Evolutionary conservation across 257 asterid genomes (phyloP).

Genomic region (Gynochthodes officinalis): DNA sequence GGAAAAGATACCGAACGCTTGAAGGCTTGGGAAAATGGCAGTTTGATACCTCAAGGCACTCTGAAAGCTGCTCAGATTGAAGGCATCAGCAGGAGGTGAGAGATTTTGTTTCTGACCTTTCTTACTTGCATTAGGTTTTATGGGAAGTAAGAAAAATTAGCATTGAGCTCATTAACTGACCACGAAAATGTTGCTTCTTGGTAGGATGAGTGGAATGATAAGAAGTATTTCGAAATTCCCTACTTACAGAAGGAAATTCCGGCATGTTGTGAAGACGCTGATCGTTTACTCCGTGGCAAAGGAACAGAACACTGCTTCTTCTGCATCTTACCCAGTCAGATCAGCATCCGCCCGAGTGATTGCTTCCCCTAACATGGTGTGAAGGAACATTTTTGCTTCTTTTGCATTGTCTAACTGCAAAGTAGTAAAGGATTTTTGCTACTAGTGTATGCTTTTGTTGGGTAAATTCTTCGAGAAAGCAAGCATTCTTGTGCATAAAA

Average conservation of each 20-base stretch:
- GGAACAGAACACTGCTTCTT: constrained; percentile 35
- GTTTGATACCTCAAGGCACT: constrained; percentile 52
- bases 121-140: neutral
- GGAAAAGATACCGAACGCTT: constrained; percentile 55
- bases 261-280: constrained; percentile 72
- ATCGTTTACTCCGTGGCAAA: constrained; percentile 31
- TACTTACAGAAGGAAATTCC: constrained; percentile 70
- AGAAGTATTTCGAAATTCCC: constrained; percentile 71
- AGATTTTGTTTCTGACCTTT: neutral
- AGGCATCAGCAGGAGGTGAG: constrained; percentile 83
- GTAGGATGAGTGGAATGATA: constrained; percentile 80
- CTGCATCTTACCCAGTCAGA: constrained; percentile 29
- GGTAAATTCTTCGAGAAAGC: neutral
- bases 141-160: too few species aligned
- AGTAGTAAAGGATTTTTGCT: neutral
- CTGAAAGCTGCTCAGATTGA: constrained; percentile 87
- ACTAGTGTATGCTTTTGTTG: neutral
- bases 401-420: neutral
- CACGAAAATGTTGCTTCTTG: constrained; percentile 10
- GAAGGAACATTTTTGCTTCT: constrained; percentile 1
- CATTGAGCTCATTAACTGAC: too few species aligned
- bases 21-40: constrained; percentile 72
- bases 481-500: neutral
- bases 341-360: constrained; percentile 43
- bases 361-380: constrained; percentile 59